These are phyloP conservation scores for Paxillus rubicundulus DNA, from an alignment of 768 basidiomycete species.

Conservation along the genomic window DNA sequence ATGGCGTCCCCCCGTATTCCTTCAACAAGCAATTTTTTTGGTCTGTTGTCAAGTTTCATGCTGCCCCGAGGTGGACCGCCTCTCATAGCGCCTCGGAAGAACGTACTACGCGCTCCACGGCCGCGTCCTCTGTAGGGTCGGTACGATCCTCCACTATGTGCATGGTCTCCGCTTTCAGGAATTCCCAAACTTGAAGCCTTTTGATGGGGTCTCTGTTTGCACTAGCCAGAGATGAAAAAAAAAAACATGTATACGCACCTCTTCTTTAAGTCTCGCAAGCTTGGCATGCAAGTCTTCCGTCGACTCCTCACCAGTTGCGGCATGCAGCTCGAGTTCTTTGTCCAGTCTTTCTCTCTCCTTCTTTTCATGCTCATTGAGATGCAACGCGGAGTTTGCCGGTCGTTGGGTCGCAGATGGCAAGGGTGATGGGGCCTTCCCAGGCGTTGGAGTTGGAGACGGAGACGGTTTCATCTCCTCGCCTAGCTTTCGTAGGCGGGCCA, in stretches of 20 bases:
- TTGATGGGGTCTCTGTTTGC: slow-evolving; percentile 8
- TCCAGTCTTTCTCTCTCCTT: slow-evolving; percentile 70
- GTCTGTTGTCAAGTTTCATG: slow-evolving; percentile 90
- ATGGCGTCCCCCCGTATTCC: slow-evolving; percentile 55
- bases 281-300: slow-evolving; percentile 73
- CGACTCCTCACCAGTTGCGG: slow-evolving; percentile 43
- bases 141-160: slow-evolving; percentile 39
- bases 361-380: slow-evolving; percentile 45
- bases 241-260: slow-evolving; percentile 47
- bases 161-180: slow-evolving; percentile 42
- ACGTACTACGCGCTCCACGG: slow-evolving; percentile 55
- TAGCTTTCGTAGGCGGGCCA: slow-evolving; percentile 71
- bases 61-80: slow-evolving; percentile 67
- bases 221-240: neutral
- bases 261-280: slow-evolving; percentile 73
- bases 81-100: slow-evolving; percentile 58
- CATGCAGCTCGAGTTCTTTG: slow-evolving; percentile 74
- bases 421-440: slow-evolving; percentile 30
- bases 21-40: slow-evolving; percentile 75
- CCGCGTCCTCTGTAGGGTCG: slow-evolving; percentile 70
- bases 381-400: slow-evolving; percentile 26
- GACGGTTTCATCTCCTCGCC: slow-evolving; percentile 71
- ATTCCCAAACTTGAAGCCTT: slow-evolving; percentile 78
- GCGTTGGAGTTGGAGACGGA: slow-evolving; percentile 25
- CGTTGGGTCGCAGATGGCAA: slow-evolving; percentile 22